These are phyloP conservation scores for Clonostachys byssicola DNA, from an alignment of 2,329 filamentous ascomycete species.

Conservation along the genomic window DNA sequence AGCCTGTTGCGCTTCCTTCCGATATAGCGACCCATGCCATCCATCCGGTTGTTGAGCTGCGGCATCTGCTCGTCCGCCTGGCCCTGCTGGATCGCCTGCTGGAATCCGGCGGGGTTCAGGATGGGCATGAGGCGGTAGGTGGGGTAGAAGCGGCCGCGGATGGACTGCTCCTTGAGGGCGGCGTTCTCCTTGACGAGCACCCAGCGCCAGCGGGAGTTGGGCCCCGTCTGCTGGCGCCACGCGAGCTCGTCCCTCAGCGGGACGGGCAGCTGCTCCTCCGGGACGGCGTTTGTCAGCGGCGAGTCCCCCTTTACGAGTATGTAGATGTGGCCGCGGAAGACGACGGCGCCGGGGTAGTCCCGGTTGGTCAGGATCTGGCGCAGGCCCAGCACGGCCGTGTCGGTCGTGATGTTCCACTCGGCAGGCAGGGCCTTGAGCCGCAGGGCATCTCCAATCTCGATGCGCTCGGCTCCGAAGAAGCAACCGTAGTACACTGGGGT, in stretches of 20 bases:
- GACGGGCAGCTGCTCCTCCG: slow-evolving; percentile 32
- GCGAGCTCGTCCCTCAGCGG: slow-evolving; percentile 30
- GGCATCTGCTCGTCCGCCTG: slow-evolving; percentile 37
- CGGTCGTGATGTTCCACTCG: slow-evolving; percentile 24
- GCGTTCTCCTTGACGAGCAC: slow-evolving; percentile 37
- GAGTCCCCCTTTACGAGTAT: slow-evolving; percentile 20
- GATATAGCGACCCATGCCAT: slow-evolving; percentile 31
- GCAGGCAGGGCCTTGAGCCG: slow-evolving; percentile 35
- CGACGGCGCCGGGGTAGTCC: slow-evolving; percentile 25
- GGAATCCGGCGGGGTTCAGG: slow-evolving; percentile 32
- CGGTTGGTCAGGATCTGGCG: slow-evolving; percentile 31
- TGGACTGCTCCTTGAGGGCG: slow-evolving; percentile 39
- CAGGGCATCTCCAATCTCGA: slow-evolving; percentile 42
- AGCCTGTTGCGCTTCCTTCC: slow-evolving; percentile 32
- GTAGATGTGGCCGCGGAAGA: slow-evolving; percentile 36
- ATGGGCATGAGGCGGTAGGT: slow-evolving; percentile 47
- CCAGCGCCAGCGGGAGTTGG: slow-evolving; percentile 27
- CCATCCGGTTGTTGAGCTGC: slow-evolving; percentile 49
- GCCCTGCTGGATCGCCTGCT: slow-evolving; percentile 27
- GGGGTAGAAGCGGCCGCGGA: slow-evolving; percentile 55
- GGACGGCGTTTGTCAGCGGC: slow-evolving; percentile 12
- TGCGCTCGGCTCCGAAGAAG: slow-evolving; percentile 46
- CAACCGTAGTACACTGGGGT: slow-evolving; percentile 36
- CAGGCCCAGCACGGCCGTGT: slow-evolving; percentile 28
- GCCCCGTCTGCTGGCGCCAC: slow-evolving; percentile 29